Evolutionary conservation across 345 rosid species (phyloP), one percentile per base, ranked within the genome.

Genomic region (Populus simonii): DNA sequence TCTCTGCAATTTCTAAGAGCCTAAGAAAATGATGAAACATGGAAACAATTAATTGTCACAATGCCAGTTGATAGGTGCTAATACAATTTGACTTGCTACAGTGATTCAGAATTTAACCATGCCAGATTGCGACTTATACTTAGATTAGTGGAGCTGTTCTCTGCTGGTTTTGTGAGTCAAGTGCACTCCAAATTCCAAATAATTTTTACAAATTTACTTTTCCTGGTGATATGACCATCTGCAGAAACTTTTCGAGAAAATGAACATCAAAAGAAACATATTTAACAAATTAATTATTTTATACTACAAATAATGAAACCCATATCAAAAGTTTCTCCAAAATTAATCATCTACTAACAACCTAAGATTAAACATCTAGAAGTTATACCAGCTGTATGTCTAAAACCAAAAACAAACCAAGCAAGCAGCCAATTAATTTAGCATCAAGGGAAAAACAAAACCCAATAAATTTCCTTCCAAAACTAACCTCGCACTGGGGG

Each of bases 401-500:
- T 59, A 57, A 72, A 35, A 38, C 47, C 36, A 31, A 10, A 27
- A 43, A 63, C 22, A 41, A 25, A 53, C n/a, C 63, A 59, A n/a
- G 15, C 12, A 59, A 33, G n/a, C 16, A 45, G 18, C 29, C 29
- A 73, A 73, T 2, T 33, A 38, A 23, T 5, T 53, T 43, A 25
- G n/a, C 41, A 71, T 16, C 4, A 74, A 43, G 17, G 8, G 7
- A 7, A 76, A 15, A 72, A 0, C 25, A 23, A 17, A 45, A 38
- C 29, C 59, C 11, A 35, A 20, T 5, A 22, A 55, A 65, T 66
- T 53, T 13, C 6, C 8, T 31, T 78, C 9, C 55, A 41, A 76
- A 70, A 74, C 75, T 5, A 73, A 93, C 98, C 98, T 93, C 81
- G 99, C 98, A 87, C 99, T 95, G 23, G 99, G 99, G 70, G 97